Base-by-base conservation (phyloP, 176 grass and related monocot species). In the Themeda triandra region DNA sequence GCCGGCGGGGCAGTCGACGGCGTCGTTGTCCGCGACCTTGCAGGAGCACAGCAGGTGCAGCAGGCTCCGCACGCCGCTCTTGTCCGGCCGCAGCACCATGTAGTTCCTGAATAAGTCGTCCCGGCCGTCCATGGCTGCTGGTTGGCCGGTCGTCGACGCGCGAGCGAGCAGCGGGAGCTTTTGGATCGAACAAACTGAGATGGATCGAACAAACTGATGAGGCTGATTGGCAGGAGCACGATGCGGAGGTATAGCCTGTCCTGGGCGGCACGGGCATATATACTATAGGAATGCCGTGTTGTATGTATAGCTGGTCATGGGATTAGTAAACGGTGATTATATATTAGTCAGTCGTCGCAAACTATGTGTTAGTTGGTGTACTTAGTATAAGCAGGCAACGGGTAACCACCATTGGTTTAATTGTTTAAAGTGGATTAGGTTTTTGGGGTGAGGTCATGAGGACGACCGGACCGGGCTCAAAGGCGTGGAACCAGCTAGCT, bases 61-160 rank as follows among this genome's bases (percentile, higher is more conserved):
- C 41, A 92, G 86, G 87, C 30, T 89, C 29, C 82, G 59, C 13
- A 69, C 1, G 30, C 89, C 90, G 49, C 88, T 90, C 25, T 92
- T 86, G 17, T 89, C 87, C 56, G 92, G 94, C 40, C 51, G 88
- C 71, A 97, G 82, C 58, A 85, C 78, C 89, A 97, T 87, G 83
- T 84, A 97, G 65, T 94, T 63, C 24, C 31, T 19, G 69, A 75
- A 87, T 69, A 80, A 83, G 8, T 76, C 83, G 6, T 79, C 60
- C 9, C 59, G 45, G 46, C n/a, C 37, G 18, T 86, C 88, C 88
- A 90, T 88, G 41, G 62, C 27, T 29, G n/a, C 11, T 62, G n/a
- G 24, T 27, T 27, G 58, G 24, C 13, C 8, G 53, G 3, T 36
- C 12, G 27, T 68, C 23, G 3, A 17, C 28, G 39, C n/a, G 8